Conservation (phyloP, 1,284 basidiomycete species). For the Melanopsichium pennsylvanicum region DNA sequence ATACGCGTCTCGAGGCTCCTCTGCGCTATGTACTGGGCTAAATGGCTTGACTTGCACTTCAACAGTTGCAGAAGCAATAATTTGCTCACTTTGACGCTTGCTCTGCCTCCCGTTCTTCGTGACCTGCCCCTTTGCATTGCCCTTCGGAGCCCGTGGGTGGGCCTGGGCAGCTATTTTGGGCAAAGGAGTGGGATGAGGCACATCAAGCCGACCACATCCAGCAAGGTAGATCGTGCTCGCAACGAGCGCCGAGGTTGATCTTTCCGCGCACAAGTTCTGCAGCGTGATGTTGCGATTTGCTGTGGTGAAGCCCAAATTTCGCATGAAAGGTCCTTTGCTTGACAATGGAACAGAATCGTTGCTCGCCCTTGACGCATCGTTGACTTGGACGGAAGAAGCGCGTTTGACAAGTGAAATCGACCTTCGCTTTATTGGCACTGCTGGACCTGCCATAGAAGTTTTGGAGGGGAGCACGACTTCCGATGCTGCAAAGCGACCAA, state of each 20-base stretch:
- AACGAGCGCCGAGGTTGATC: slow-evolving; percentile 25
- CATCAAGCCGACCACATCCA: slow-evolving; percentile 17
- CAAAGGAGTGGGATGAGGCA: slow-evolving; percentile 10
- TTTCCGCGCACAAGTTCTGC: slow-evolving; percentile 31
- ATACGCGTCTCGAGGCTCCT: slow-evolving; percentile 6
- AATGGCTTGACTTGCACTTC: not conserved
- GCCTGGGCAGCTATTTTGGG: not conserved
- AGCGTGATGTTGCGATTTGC: slow-evolving; percentile 37
- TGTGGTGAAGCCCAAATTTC: slow-evolving; percentile 41
- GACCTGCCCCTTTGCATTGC: not conserved
- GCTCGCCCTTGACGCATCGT: slow-evolving; percentile 5
- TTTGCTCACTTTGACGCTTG: not conserved
- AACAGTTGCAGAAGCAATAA: not conserved
- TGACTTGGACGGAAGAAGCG: slow-evolving; percentile 16
- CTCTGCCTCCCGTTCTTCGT: slow-evolving; percentile 3
- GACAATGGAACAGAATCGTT: slow-evolving; percentile 1
- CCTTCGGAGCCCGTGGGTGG: not conserved
- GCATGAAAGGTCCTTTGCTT: slow-evolving; percentile 12
- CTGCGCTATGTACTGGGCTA: not conserved
- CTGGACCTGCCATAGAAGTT: not conserved
- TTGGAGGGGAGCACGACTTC: slow-evolving; percentile 25
- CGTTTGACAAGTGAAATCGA: slow-evolving; percentile 24
- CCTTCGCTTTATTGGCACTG: slow-evolving; percentile 9
- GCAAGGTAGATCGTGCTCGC: slow-evolving; percentile 34
- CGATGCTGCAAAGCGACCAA: slow-evolving; percentile 34